These are phyloP conservation scores for Ajuga reptans DNA, from an alignment of 305 asterid species.

Conservation along the genomic window DNA sequence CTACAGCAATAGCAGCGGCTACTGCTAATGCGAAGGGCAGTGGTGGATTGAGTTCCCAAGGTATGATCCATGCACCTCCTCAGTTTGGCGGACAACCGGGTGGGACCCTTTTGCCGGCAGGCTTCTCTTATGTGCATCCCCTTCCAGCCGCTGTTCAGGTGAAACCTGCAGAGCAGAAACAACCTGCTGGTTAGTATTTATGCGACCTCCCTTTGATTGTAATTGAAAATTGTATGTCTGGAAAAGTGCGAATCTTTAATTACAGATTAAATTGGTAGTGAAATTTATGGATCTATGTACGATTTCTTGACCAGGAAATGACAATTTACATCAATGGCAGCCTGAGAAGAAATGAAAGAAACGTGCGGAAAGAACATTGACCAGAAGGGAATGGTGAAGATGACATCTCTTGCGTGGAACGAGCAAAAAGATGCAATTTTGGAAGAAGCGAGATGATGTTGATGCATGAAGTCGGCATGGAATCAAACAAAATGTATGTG, in stretches of 20 bases:
- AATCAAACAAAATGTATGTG: constrained; percentile 11
- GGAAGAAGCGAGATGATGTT: background rate
- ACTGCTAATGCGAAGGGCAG: constrained; percentile 58
- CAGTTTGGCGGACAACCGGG: constrained; percentile 52
- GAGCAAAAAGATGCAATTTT: constrained; percentile 16
- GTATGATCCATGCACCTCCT: constrained; percentile 44
- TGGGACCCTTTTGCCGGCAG: constrained; percentile 53
- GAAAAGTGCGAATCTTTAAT: too few species aligned
- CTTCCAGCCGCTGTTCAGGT: constrained; percentile 63
- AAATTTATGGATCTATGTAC: constrained; percentile 30
- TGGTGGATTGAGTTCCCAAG: constrained; percentile 41
- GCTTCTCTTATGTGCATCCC: constrained; percentile 59
- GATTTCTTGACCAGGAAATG: constrained; percentile 71
- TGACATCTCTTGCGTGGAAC: background rate
- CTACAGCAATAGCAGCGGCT: constrained; percentile 85
- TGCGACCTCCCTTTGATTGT: background rate
- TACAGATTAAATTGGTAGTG: background rate
- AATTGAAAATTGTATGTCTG: background rate
- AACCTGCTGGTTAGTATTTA: constrained; percentile 61
- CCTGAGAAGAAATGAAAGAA: constrained; percentile 80
- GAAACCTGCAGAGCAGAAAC: constrained; percentile 81
- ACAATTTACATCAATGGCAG: constrained; percentile 81
- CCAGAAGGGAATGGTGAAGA: constrained; percentile 30
- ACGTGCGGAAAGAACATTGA: background rate
- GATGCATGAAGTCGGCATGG: constrained; percentile 17